These are phyloP conservation scores for Diaporthe humulicola DNA, from an alignment of 2,329 filamentous ascomycete genomes.

Conservation along the genomic window DNA sequence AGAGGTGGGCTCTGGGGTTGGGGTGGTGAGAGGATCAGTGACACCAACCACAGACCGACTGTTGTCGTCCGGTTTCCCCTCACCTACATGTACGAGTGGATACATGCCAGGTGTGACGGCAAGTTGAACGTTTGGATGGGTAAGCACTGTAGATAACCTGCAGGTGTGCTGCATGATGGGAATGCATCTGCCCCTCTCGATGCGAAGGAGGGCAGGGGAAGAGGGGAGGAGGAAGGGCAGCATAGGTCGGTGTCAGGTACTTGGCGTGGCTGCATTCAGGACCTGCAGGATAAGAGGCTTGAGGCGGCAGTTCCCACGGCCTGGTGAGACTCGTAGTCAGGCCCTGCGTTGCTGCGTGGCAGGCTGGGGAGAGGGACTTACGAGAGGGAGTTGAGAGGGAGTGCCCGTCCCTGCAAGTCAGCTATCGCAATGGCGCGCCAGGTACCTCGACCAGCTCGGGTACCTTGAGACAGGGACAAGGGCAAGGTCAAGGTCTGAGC, in stretches of 20 bases:
- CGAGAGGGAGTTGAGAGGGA: not conserved
- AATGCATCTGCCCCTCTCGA: constrained; percentile 26
- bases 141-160: constrained; percentile 27
- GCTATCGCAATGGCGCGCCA: not conserved
- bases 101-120: constrained; percentile 25
- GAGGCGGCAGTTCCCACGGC: constrained; percentile 14
- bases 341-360: not conserved
- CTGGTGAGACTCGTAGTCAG: constrained; percentile 20
- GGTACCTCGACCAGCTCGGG: constrained; percentile 21
- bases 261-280: constrained; percentile 13
- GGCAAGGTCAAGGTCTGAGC: constrained; percentile 20
- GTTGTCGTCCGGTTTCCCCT: constrained; percentile 28
- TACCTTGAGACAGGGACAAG: constrained; percentile 24
- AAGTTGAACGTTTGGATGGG: constrained; percentile 3
- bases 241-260: constrained; percentile 16
- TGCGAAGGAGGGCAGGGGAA: constrained; percentile 3
- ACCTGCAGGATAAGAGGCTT: constrained; percentile 27
- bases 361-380: not conserved
- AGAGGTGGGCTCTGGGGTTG: not conserved
- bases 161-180: constrained; percentile 24
- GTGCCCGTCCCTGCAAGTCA: not conserved
- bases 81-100: constrained; percentile 12
- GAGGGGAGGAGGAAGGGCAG: not conserved
- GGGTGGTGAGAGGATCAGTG: not conserved
- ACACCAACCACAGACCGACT: constrained; percentile 28